Base-by-base conservation (phyloP, 208 protist genomes). In the Acanthamoeba sp. region DNA sequence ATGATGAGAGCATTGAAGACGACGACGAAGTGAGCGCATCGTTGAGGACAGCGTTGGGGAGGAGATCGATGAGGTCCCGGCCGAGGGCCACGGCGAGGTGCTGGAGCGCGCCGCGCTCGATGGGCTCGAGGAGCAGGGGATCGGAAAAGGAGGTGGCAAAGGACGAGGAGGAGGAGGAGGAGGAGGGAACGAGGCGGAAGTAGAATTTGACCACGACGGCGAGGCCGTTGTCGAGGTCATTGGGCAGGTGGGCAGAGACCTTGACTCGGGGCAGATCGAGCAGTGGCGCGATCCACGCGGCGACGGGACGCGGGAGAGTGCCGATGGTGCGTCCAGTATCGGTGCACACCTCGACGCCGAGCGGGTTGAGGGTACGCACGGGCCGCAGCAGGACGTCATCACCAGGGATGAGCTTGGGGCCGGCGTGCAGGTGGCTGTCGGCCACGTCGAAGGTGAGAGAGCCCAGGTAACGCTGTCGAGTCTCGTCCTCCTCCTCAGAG, bases 211-310 rank as follows among this genome's bases (percentile, higher is more conserved):
- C 3, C n/a, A 91, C 59, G 3, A 71, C 38, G 38, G 84, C 84
- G 55, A 91, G 50, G n/a, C 59, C 59, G 55, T 91, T 71, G 34
- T 91, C 84, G 16, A 91, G 84, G 32, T 91, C 55, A 29, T 91
- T 91, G 84, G 84, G 84, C 36, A 91, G 55, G 55, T 91, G 84
- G 22, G 84, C 84, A 2, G 34, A 48, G 55, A 71, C 59, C 84
- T 91, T 91, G 55, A 91, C 57, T 32, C 59, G 84, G 16, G 55
- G 32, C 16, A 64, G 29, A 7, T 91, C 84, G 24, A 91, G 50
- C 84, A 91, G 57, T 3, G 84, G 84, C 10, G 84, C 50, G 24
- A 91, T 20, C 84, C 84, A 91, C 18, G 32, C 84, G 32, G 84
- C 84, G 16, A 71, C n/a, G 34, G 52, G 3, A 16, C 59, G 50